These are phyloP conservation scores for Lepidium africanum DNA, from an alignment of 345 rosid genomes.

Conservation along the genomic window DNA sequence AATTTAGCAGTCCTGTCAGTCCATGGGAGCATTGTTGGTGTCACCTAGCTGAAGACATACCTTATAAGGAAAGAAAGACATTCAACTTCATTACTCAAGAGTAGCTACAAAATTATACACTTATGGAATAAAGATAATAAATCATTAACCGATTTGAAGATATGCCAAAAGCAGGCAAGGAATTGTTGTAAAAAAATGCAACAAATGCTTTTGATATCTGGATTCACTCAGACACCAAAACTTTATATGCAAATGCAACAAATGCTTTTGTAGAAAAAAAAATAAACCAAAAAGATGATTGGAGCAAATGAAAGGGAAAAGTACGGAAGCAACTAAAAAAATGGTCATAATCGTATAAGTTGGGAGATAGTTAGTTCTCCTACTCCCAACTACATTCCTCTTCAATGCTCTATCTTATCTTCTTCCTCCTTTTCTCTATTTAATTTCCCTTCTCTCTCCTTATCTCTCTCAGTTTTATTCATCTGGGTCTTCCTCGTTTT, in stretches of 20 bases:
- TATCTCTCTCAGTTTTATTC: background rate
- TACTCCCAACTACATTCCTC: conserved; percentile 26
- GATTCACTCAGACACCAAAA: too few species aligned
- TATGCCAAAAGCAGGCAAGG: background rate
- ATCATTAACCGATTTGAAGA: background rate
- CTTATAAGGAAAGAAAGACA: background rate
- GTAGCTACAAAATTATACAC: background rate
- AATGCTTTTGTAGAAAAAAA: too few species aligned
- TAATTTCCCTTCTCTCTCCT: background rate
- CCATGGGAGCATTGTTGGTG: background rate
- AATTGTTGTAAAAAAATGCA: too few species aligned
- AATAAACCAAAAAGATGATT: too few species aligned
- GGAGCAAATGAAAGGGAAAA: background rate
- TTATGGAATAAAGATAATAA: background rate
- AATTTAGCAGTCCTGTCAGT: background rate
- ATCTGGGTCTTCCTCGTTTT: conserved; percentile 36
- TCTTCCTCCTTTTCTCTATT: conserved; percentile 10
- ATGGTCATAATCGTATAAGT: background rate
- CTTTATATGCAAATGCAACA: too few species aligned
- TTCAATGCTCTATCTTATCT: conserved; percentile 24
- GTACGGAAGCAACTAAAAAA: background rate
- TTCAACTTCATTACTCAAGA: background rate
- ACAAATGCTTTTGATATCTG: too few species aligned
- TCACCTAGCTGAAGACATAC: background rate
- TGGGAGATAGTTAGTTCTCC: conserved; percentile 27